These are phyloP conservation scores for Candida sanyiensis DNA, from an alignment of 805 yeast genomes.

Conservation along the genomic window DNA sequence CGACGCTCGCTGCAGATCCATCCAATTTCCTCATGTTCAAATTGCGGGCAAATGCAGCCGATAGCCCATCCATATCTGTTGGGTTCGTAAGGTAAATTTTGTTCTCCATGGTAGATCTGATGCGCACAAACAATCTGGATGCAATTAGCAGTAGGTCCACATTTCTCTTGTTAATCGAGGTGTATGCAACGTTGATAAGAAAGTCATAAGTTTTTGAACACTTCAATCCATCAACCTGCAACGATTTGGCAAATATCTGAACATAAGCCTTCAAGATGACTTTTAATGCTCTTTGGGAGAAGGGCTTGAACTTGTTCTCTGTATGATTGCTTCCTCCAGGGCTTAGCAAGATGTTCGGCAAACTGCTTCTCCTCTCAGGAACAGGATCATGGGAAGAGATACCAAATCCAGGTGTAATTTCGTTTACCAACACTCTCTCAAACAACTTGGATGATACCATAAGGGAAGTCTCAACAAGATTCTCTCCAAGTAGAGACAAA, in stretches of 20 bases:
- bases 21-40: slow-evolving; percentile 23
- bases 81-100: slow-evolving; percentile 47
- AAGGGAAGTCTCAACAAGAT: slow-evolving; percentile 24
- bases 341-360: slow-evolving; percentile 11
- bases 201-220: slow-evolving; percentile 24
- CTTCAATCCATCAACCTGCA: slow-evolving; percentile 24
- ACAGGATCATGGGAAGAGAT: background rate
- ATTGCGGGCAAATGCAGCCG: slow-evolving; percentile 53
- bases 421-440: slow-evolving; percentile 22
- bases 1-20: background rate
- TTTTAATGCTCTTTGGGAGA: slow-evolving; percentile 15
- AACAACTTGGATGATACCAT: slow-evolving; percentile 11
- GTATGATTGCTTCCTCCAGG: no score
- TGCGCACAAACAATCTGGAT: slow-evolving; percentile 47
- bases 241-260: slow-evolving; percentile 23
- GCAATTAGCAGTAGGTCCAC: slow-evolving; percentile 39
- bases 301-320: slow-evolving; percentile 1
- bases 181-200: slow-evolving; percentile 29
- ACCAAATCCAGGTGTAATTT: slow-evolving; percentile 21
- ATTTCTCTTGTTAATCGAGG: slow-evolving; percentile 32
- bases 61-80: slow-evolving; percentile 58
- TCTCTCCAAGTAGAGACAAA: slow-evolving; percentile 26
- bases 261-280: slow-evolving; percentile 23
- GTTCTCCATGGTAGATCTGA: slow-evolving; percentile 43
- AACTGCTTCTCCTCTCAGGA: slow-evolving; percentile 25